Base-by-base conservation (phyloP, 1,139 yeast genomes). In the Sugiyamaella novakii region DNA sequence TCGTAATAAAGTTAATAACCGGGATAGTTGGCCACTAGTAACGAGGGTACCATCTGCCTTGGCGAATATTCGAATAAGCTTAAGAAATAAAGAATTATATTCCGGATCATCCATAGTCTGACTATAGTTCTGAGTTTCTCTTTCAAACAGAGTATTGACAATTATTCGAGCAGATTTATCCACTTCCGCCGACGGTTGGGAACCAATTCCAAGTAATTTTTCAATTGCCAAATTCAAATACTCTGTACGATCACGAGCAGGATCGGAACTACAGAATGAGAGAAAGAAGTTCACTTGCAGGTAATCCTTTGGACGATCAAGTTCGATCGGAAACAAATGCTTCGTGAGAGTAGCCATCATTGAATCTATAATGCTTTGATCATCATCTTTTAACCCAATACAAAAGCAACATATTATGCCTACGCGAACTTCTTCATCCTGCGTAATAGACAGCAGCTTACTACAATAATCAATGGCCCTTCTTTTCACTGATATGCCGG, bases 341-440 rank as follows among this genome's bases (percentile, higher is more conserved):
- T 75, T 76, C 1, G 73, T 51, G 12, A 85, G 57, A 5, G 68
- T 64, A 1, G 60, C 52, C 38, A 68, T 71, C 0, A 84, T 76
- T 12, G 72, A 62, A 0, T 76, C 78, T 17, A 75, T 68, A 1
- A 86, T 73, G 1, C 69, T 55, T 39, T 79, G 83, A 56, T 87
- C 95, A 56, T 84, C 92, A 60, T 87, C 95, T 37, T 83, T 83
- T 1, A 81, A 55, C 50, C 84, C 71, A 51, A 70, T 67, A 6
- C 87, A 63, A 4, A 87, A 64, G 44, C 73, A 75, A 11, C 76
- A 75, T 1, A 81, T 68, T 2, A 84, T 75, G 40, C 66, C 71
- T 0, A 72, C 65, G 54, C 72, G 76, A 1, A 79, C 67, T 0
- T 62, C 59, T 0, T 51, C 41, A 21, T 69, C 62, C 11, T 52